Evolutionary conservation across 495 filamentous ascomycete species (phyloP), one percentile per base, ranked within the genome.

Genomic region (Astrocystis sublimbata): DNA sequence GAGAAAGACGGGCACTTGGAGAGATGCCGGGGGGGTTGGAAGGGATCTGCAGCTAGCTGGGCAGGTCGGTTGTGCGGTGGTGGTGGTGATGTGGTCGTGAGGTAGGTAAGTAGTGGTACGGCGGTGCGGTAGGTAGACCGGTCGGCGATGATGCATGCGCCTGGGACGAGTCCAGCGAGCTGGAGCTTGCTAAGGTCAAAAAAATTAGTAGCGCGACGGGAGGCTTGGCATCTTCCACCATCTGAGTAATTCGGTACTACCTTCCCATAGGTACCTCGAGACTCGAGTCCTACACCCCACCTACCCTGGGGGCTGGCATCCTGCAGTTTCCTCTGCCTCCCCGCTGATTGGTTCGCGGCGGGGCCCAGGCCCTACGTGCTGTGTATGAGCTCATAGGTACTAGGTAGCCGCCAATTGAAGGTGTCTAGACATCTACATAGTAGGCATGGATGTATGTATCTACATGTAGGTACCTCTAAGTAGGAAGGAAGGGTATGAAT

Each of bases 131-230:
- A 13, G 21, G 53, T 21, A 43, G 35, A 30, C 17, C n/a, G 40
- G 49, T 43, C 40, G 59, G 28, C 60, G 19, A 62, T 62, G 60
- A 62, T 62, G 60, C 60, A 62, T 62, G 60, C 60, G 60, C 41
- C 46, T 46, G 24, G 60, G 50, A 54, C n/a, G n/a, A n/a, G n/a
- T n/a, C n/a, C n/a, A n/a, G n/a, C n/a, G n/a, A n/a, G n/a, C n/a
- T n/a, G 60, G 12, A 56, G 50, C 50, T 62, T 47, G 41, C 33
- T 8, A 8, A 56, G 49, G 41, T 62, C 38, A 26, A 54, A 61
- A 64, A 64, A 57, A 66, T 58, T 58, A 61, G 56, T 47, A 55
- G 52, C 50, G 52, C 55, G 53, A 52, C 49, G 35, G 26, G 51
- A 31, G 55, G 30, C 51, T 61, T 61, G 51, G 57, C 43, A 43